Base-by-base conservation (phyloP, 805 yeast genomes). In the Candida germanica region DNA sequence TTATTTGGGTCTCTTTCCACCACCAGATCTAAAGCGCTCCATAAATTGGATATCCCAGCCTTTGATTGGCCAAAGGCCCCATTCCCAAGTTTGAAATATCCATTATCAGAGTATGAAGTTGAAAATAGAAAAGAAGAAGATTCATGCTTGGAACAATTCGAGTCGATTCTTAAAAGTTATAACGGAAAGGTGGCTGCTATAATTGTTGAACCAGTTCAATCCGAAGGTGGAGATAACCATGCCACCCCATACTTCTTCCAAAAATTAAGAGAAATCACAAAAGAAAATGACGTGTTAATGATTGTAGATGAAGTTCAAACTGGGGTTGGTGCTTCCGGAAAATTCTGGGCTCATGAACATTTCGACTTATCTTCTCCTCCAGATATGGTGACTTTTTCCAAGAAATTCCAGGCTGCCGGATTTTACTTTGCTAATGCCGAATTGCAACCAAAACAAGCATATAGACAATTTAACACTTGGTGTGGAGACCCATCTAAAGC, bases 171-270 rank as follows among this genome's bases (percentile, higher is more conserved):
- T 45, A 47, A 54, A 29, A 50, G 57, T 29, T 64, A 66, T 43
- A 70, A 72, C 20, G 56, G 58, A 31, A 59, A 64, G 30, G 62
- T 75, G 38, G 80, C 81, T 9, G 81, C 78, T 33, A 58, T 69
- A 21, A 71, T 75, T 25, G 64, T 73, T 21, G 81, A 75, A 55
- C 81, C 81, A 7, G 79, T 80, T 43, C 87, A 80, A 59, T 73
- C 85, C 6, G 87, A 80, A 64, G 87, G 86, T 53, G 87, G 87
- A 53, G 87, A 80, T 56, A 80, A 80, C 64, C 87, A 80, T 48
- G 86, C 81, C 0, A 69, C 82, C 10, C 58, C 75, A 15, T 67
- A 58, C 35, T 80, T 77, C 56, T 77, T 78, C 68, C 84, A 80
- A 58, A 72, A 77, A 11, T 59, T 80, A 44, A 71, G 87, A 61